These are phyloP conservation scores for Pichia deserticola DNA, from an alignment of 805 yeast species.

Conservation along the genomic window DNA sequence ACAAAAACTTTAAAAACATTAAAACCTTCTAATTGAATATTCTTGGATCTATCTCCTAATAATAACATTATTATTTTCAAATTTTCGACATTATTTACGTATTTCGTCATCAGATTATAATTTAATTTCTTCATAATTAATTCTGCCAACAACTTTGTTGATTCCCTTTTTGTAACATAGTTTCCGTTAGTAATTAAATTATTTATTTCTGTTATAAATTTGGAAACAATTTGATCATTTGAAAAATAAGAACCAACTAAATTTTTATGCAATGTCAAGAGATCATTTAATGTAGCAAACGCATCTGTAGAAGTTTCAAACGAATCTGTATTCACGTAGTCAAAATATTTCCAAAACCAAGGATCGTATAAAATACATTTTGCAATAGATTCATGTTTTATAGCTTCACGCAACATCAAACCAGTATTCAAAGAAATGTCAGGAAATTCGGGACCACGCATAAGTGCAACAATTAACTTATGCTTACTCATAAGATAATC, in stretches of 20 bases:
- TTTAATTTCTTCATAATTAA: slow-evolving; percentile 67
- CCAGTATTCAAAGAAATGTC: slow-evolving; percentile 74
- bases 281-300: slow-evolving; percentile 65
- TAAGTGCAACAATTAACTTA: slow-evolving; percentile 50
- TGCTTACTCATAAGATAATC: slow-evolving; percentile 71
- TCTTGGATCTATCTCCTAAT: slow-evolving; percentile 81
- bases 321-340: slow-evolving; percentile 63
- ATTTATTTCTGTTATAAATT: slow-evolving; percentile 58
- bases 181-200: slow-evolving; percentile 65
- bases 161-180: slow-evolving; percentile 90
- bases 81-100: slow-evolving; percentile 75
- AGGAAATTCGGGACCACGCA: slow-evolving; percentile 65
- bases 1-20: slow-evolving; percentile 90
- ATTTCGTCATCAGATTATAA: slow-evolving; percentile 62
- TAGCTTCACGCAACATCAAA: slow-evolving; percentile 74
- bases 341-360: slow-evolving; percentile 75
- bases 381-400: slow-evolving; percentile 67
- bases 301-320: slow-evolving; percentile 92
- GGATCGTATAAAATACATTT: slow-evolving; percentile 51
- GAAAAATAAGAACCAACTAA: slow-evolving; percentile 65
- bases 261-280: slow-evolving; percentile 62
- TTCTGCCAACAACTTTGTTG: slow-evolving; percentile 66
- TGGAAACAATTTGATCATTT: slow-evolving; percentile 36
- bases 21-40: slow-evolving; percentile 84
- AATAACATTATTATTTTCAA: slow-evolving; percentile 80